Conservation (phyloP, 2,329 filamentous ascomycete species). For the Cordyceps militaris region DNA sequence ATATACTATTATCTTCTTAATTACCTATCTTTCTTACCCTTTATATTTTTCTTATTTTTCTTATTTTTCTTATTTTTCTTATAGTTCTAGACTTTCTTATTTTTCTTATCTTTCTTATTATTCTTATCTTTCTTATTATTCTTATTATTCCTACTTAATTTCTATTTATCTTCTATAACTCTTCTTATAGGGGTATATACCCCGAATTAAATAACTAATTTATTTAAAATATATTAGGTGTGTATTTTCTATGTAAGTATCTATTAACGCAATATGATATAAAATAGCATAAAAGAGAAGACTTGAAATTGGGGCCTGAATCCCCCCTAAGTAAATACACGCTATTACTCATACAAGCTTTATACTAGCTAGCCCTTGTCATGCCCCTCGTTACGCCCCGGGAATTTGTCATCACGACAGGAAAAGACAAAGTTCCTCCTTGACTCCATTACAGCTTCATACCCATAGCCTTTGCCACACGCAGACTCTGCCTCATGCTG, state of each 20-base stretch:
- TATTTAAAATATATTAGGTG: neutral
- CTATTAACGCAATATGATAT: slow-evolving; percentile 4
- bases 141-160: no score
- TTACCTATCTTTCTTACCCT: no score
- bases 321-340: neutral
- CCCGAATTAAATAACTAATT: no score
- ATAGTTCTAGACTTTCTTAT: no score
- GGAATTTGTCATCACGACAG: neutral
- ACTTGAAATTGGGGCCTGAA: neutral
- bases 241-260: neutral
- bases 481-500: slow-evolving; percentile 83
- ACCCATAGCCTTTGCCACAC: slow-evolving; percentile 81
- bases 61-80: no score
- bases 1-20: no score
- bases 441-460: slow-evolving; percentile 73
- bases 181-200: no score
- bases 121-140: no score
- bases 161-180: no score
- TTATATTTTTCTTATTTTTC: no score
- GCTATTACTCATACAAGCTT: slow-evolving; percentile 8
- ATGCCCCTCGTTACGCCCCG: neutral
- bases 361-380: slow-evolving; percentile 1
- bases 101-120: no score
- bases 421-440: neutral
- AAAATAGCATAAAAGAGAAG: neutral